phyloP scores from a whole-genome alignment of 495 filamentous ascomycete species.

The Extremus antarcticus region DNA sequence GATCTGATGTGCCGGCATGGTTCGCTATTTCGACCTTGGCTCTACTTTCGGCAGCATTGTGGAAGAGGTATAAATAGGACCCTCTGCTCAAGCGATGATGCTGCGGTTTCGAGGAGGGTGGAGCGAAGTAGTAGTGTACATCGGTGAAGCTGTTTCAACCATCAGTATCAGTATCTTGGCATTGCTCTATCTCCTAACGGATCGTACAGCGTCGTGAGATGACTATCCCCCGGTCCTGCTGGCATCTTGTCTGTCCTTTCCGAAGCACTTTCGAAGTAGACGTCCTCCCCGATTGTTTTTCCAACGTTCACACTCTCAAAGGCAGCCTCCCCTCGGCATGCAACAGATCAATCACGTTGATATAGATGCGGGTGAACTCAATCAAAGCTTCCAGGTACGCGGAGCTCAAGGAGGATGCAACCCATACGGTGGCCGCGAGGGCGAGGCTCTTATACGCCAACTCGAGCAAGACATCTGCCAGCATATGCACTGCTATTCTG shows the following conservation, averaged over 20 bases:
- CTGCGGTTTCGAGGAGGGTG: slow-evolving; percentile 55
- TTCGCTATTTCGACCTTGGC: slow-evolving; percentile 79
- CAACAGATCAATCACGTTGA: not conserved
- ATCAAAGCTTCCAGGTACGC: not conserved
- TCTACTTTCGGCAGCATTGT: slow-evolving; percentile 54
- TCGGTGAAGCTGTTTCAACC: slow-evolving; percentile 61
- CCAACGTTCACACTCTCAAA: not conserved
- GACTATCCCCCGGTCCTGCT: slow-evolving; percentile 64
- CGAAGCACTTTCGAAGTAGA: not conserved
- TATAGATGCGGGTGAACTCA: not conserved
- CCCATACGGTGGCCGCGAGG: not conserved
- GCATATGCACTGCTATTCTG: not conserved
- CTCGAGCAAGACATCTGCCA: not conserved
- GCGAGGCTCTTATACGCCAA: not conserved
- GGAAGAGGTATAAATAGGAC: slow-evolving; percentile 81
- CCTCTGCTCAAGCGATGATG: slow-evolving; percentile 84
- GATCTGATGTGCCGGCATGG: slow-evolving; percentile 70
- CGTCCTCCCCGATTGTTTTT: not conserved
- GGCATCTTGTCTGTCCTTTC: slow-evolving; percentile 47
- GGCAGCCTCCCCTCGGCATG: not conserved
- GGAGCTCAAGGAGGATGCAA: not conserved
- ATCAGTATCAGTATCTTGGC: slow-evolving; percentile 9
- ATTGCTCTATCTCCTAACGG: not conserved
- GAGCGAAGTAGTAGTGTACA: slow-evolving; percentile 77
- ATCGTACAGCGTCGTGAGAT: slow-evolving; percentile 66